Evolutionary conservation across 2,329 filamentous ascomycete genomes (phyloP), one percentile per base, ranked within the genome.

Genomic region (Shiraia sp.): DNA sequence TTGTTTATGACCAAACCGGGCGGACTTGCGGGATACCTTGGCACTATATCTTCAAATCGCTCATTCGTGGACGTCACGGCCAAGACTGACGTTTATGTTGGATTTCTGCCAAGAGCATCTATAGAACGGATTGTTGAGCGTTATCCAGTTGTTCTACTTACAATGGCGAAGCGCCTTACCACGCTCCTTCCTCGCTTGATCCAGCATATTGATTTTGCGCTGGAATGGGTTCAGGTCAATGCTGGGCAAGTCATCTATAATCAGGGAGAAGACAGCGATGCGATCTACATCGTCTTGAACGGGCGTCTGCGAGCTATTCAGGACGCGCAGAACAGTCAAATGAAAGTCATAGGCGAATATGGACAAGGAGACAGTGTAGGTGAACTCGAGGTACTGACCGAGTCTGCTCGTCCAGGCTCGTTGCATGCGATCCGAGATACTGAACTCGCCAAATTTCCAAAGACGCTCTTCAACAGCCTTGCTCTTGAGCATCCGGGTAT

Each of bases 321-420:
- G 46, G 91, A 96, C 57, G 83, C 83, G 10, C 83, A 87, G 32
- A 86, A 88, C 50, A 90, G 90, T 1, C 87, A 86, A 2, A 86
- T 96, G 73, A 87, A 85, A 32, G 90, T 95, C 10, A 81, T 90
- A 36, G 92, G 90, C 10, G 95, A 99, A 67, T 97, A 87, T 61
- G 93, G 93, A 3, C 93, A 99, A 70, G 95, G 95, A 7, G 95
- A 99, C 65, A 99, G 93, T 66, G 90, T 99, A 13, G 93, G 93
- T 6, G 93, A 99, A 67, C 79, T 99, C 1, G 95, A 99, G 67
- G 93, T 99, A 23, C 83, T 99, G 72, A 99, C 95, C 0, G 95
- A 99, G 68, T 93, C 90, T 2, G 83, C 81, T 4, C 84, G 95
- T n/a, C 86, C 92, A 10, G 91, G 89, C 2, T 96, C 92, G 1